Base-by-base conservation (phyloP, 1,139 yeast species). In the Hansenula sp. region DNA sequence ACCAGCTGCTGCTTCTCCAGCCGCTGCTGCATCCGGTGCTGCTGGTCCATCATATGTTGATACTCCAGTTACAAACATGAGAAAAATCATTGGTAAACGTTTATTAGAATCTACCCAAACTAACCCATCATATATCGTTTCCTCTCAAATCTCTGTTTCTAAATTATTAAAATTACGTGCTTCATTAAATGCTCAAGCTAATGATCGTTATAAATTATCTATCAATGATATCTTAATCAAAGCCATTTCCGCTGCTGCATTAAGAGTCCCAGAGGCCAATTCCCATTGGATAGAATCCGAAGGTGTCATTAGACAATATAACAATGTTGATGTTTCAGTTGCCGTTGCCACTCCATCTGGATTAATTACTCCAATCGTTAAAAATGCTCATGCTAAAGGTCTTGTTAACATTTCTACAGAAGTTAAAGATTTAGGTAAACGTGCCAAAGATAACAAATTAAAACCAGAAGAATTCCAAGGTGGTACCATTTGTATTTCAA, bases 311-410 rank as follows among this genome's bases (percentile, higher is more conserved):
- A 88, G 99, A 74, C 91, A 87, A 71, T 93, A 82, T 78, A 75
- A 77, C 62, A 84, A 82, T 60, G 98, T 91, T 49, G 99, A 93
- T 65, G 96, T 93, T 48, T 90, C 98, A 27, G 97, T 93, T 50
- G 99, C 99, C 38, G 99, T 93, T 53, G 96, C 99, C 50, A 93
- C 99, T 18, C 97, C 98, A 66, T 81, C 96, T 46, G 99, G 99
- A 46, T 78, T 93, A 59, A 84, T 94, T 67, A 93, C 99, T 41
- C 99, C 99, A 55, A 93, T 93, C 58, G 89, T 93, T 56, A 84
- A 80, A 68, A 77, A 84, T 61, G 96, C 96, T 41, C 88, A 93
- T 64, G 60, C 84, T 53, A 88, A 85, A 76, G 99, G 99, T 37
- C 78, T 93, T 52, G 78, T 83, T 43, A 61, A 81, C 36, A 93